phyloP scores from a whole-genome alignment of 352 stramenopile species.

The Phytophthora foliorum region DNA sequence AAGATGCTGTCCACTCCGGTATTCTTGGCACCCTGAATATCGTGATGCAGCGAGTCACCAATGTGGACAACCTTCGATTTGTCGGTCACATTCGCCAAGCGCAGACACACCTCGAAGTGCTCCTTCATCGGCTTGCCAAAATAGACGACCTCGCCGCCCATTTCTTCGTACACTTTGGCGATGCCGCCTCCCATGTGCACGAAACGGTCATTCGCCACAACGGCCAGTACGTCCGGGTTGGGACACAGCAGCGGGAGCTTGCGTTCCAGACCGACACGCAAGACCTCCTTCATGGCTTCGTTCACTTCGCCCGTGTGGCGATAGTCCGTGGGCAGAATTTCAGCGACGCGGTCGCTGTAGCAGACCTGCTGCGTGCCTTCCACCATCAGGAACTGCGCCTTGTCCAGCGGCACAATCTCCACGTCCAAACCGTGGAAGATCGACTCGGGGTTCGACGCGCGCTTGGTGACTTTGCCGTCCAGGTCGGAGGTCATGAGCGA shows the following conservation, averaged over 20 bases:
- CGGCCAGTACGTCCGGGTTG: slow-evolving; percentile 89
- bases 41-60: slow-evolving; percentile 75
- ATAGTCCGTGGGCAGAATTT: slow-evolving; percentile 54
- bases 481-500: slow-evolving; percentile 55
- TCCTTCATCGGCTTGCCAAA: slow-evolving; percentile 89
- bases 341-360: slow-evolving; percentile 45
- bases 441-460: slow-evolving; percentile 46
- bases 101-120: slow-evolving; percentile 79
- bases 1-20: slow-evolving; percentile 67
- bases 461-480: slow-evolving; percentile 41
- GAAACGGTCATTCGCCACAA: slow-evolving; percentile 65
- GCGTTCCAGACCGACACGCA: slow-evolving; percentile 59
- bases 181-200: slow-evolving; percentile 83
- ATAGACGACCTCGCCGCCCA: slow-evolving; percentile 74
- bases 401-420: slow-evolving; percentile 45
- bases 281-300: slow-evolving; percentile 47
- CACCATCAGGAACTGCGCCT: slow-evolving; percentile 62
- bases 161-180: slow-evolving; percentile 79
- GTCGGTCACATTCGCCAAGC: slow-evolving; percentile 38
- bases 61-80: slow-evolving; percentile 64
- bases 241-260: slow-evolving; percentile 86
- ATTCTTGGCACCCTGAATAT: slow-evolving; percentile 64
- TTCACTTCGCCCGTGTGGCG: slow-evolving; percentile 55
- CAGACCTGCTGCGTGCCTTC: slow-evolving; percentile 69
- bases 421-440: slow-evolving; percentile 65